Conservation (phyloP, 345 rosid genomes). For the Citrus sp. region DNA sequence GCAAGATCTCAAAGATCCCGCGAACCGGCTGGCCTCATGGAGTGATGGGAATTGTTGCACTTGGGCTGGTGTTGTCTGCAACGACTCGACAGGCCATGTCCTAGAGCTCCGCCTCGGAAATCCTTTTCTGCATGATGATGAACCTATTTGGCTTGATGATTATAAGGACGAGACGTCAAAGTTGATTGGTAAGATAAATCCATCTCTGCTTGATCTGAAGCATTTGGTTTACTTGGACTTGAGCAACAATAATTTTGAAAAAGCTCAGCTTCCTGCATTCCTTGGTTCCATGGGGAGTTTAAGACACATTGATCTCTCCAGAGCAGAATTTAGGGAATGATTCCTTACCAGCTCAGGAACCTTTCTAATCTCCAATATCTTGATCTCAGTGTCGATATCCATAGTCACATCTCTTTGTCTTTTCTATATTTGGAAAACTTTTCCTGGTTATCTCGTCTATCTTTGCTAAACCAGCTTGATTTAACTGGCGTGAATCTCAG, state of each 20-base stretch:
- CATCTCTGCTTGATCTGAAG: neutral
- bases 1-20: no score
- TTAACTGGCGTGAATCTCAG: neutral
- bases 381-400: neutral
- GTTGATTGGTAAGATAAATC: neutral
- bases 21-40: no score
- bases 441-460: neutral
- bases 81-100: constrained; percentile 21
- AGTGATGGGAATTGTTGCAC: no score
- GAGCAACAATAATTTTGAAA: neutral
- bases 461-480: neutral
- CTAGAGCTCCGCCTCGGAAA: constrained; percentile 13
- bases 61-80: constrained; percentile 30
- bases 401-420: no score
- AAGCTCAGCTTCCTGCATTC: neutral
- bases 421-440: neutral
- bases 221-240: constrained; percentile 4
- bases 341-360: neutral
- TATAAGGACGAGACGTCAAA: neutral
- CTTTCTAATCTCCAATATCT: neutral
- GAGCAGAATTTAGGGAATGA: neutral
- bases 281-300: neutral
- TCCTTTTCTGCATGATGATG: neutral
- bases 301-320: neutral
- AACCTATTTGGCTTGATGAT: neutral